Base-by-base conservation (phyloP, 2,329 filamentous ascomycete genomes). In the Biscogniauxia sp. region DNA sequence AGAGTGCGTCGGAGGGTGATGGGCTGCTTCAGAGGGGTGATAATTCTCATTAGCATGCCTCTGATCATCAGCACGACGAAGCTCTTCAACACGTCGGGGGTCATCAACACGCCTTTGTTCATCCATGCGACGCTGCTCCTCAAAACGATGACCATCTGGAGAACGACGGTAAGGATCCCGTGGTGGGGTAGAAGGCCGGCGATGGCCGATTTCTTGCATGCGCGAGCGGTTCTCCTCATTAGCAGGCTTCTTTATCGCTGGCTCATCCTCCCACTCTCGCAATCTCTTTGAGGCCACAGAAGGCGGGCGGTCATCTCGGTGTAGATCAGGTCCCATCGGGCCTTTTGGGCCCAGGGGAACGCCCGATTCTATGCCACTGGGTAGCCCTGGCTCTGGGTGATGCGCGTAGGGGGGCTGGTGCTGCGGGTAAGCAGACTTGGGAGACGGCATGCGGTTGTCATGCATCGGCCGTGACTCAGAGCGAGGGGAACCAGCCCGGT, bases 181-280 rank as follows among this genome's bases (percentile, higher is more conserved):
- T 25, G 87, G 84, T 28, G 92, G 90, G 9, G 92, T 92, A 4
- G 89, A 92, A 17, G 85, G 88, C 51, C 93, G 88, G 61, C 93
- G 91, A 71, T 90, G 88, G 62, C 88, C 87, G 72, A 92, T 85
- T 70, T 97, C 93, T 49, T 97, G 93, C 66, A 97, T 82, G 58
- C 92, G 90, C 61, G 91, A 91, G 51, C 94, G 88, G 65, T 85
- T 92, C 75, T 97, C 93, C 5, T 98, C 94, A 49, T 88, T 96
- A 9, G 91, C 89, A 63, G 91, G 87, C 79, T 97, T 97, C 80
- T 97, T 96, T 52, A 83, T 82, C 3, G 87, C 78, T 20, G 86
- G 79, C 41, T 96, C 92, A 41, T 94, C 90, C 67, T 98, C 95
- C 93, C 95, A 97, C 71, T 98, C 95, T 54, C 93, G 88, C 74